These are phyloP conservation scores for Dissophora ornata DNA, from an alignment of 192 early-diverging fungal species.

Conservation along the genomic window DNA sequence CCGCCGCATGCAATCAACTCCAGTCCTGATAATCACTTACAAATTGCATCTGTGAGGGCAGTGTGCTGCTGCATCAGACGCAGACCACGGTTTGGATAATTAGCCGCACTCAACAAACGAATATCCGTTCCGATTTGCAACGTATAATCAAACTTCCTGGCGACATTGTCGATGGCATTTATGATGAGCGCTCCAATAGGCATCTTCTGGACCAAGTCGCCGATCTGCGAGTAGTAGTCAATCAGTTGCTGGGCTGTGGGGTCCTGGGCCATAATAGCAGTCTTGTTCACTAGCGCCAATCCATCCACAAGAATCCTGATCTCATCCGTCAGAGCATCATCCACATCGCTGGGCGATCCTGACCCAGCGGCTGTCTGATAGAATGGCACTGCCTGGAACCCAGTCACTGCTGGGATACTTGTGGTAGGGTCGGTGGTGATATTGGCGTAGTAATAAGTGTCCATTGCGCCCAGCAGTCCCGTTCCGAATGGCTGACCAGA, in stretches of 20 bases:
- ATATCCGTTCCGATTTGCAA: constrained; percentile 68
- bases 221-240: constrained; percentile 50
- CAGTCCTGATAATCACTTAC: too few species aligned
- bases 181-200: constrained; percentile 70
- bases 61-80: constrained; percentile 62
- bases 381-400: constrained; percentile 60
- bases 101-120: constrained; percentile 49
- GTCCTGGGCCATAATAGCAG: constrained; percentile 44
- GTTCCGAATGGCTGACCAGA: constrained; percentile 31
- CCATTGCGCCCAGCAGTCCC: constrained; percentile 47
- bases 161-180: constrained; percentile 57
- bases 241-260: constrained; percentile 24
- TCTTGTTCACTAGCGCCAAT: constrained; percentile 60
- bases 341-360: constrained; percentile 32
- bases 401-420: constrained; percentile 14
- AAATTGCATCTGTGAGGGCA: constrained; percentile 45
- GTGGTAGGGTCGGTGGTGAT: constrained; percentile 9
- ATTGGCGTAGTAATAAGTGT: constrained; percentile 56
- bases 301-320: constrained; percentile 52
- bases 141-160: constrained; percentile 61
- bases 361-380: constrained; percentile 35
- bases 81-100: constrained; percentile 62
- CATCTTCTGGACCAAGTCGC: constrained; percentile 56
- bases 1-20: too few species aligned
- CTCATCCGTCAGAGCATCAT: constrained; percentile 55